Base-by-base conservation (phyloP, 2,329 filamentous ascomycete species). In the Periconia digitata region DNA sequence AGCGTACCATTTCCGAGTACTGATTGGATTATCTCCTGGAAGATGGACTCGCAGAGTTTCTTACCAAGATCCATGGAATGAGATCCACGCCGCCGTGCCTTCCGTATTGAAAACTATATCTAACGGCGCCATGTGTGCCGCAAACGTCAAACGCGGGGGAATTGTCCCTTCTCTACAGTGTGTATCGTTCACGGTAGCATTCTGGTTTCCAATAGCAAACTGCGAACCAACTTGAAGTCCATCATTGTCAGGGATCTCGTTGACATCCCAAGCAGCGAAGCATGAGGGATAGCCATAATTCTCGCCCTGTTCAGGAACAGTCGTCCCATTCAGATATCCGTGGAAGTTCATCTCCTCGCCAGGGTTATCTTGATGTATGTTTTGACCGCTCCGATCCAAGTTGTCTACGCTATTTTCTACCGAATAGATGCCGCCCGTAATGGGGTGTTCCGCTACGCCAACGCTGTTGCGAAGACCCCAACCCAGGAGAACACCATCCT, bases 391-490 rank as follows among this genome's bases (percentile, higher is more conserved):
- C 24, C 86, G 78, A 13, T 71, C 70, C 15, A 89, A 75, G 32
- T 86, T 69, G 66, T 90, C 86, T 8, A 83, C 83, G 2, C 82
- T 85, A 69, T 90, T 90, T 69, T 90, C 87, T 7, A 90, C 85
- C 16, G 71, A 72, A 58, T 73, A 82, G 32, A 82, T 76, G 48
- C 72, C 75, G 22, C 78, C 78, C 20, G 68, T 75, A 16, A 60
- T 54, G 6, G 78, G 77, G 42, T 89, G 77, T 66, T 87, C 85
- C n/a, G 75, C 84, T 3, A 90, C 72, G 8, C 86, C 87, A 4
- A 89, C 86, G 1, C 85, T 84, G 66, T 90, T 90, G 32, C 86
- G 78, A 44, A 91, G 74, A 10, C 87, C 87, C 86, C 86, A 90
- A 15, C 85, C 81, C 55, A 69, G 71, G 56, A 76, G 64, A 13